Base-by-base conservation (phyloP, 2,329 filamentous ascomycete species). In the Arachnopeziza araneosa region DNA sequence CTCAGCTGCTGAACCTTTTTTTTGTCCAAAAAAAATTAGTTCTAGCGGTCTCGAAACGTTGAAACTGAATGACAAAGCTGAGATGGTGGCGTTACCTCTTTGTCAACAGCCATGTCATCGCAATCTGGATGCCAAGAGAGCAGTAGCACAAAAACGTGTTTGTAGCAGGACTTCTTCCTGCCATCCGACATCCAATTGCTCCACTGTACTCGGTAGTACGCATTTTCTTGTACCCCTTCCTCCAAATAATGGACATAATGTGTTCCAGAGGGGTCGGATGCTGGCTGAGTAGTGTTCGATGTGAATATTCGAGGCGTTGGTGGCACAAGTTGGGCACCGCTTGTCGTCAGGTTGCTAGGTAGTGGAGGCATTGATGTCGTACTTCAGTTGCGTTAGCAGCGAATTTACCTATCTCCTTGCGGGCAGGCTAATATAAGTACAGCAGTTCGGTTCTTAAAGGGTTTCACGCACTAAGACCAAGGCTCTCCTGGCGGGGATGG, bases 91-190 rank as follows among this genome's bases (percentile, higher is more conserved):
- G 36, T 19, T 44, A 44, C 62, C 52, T 64, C 62, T 23, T 36
- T 24, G 17, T 32, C 60, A 23, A 54, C 53, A 1, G 32, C 14
- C 51, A 64, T 21, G 32, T 64, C 62, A 56, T 64, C 60, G 49
- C 54, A 52, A 1, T 54, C 52, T 12, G 36, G 51, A 49, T 58
- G 48, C 62, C 62, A 64, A 1, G 60, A 61, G 17, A 62, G 53
- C 49, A 62, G 48, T 21, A 64, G 58, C 10, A 56, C 62, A 12
- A 49, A 56, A 22, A 32, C 60, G 4, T 59, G 30, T 12, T 53
- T 53, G 36, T 60, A 60, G 2, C 44, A 48, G 5, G 54, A 54
- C n/a, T 60, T 21, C 19, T 56, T 52, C 24, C 52, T 24, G 1
- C 30, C 49, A 53, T 57, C 50, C n/a, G 54, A 53, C 54, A 60